phyloP scores from a whole-genome alignment of 805 yeast genomes.

The Cyberlindnera nakhonratchasimensis region DNA sequence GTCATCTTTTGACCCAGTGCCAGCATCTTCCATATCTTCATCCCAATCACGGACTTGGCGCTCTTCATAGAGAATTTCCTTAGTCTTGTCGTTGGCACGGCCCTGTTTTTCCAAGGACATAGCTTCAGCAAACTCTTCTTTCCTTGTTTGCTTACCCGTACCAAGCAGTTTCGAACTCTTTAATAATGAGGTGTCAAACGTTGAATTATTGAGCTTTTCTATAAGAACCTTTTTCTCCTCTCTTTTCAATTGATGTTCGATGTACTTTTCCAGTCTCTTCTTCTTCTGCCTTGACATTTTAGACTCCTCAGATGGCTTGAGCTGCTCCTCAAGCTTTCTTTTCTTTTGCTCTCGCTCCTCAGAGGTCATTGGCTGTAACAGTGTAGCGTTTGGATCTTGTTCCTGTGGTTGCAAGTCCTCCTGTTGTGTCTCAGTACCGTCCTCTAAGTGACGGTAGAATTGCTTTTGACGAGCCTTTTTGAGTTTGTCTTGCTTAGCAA shows the following conservation, averaged over 20 bases:
- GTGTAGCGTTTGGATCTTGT: constrained; percentile 55
- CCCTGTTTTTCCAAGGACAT: constrained; percentile 70
- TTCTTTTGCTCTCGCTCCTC: constrained; percentile 64
- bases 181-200: constrained; percentile 65
- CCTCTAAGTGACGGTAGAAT: constrained; percentile 48
- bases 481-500: constrained; percentile 71
- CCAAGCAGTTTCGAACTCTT: constrained; percentile 79
- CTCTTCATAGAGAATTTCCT: constrained; percentile 66
- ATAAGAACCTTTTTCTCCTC: constrained; percentile 81
- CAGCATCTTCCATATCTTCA: constrained; percentile 33
- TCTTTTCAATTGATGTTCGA: constrained; percentile 82
- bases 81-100: constrained; percentile 57
- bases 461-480: constrained; percentile 68
- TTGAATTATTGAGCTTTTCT: constrained; percentile 60
- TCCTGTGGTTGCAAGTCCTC: constrained; percentile 18
- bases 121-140: constrained; percentile 73
- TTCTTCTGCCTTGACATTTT: constrained; percentile 68
- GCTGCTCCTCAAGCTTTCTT: constrained; percentile 55
- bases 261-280: constrained; percentile 85
- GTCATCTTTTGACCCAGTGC: constrained; percentile 22
- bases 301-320: constrained; percentile 57
- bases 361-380: constrained; percentile 57
- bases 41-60: constrained; percentile 63
- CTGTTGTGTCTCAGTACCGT: constrained; percentile 31
- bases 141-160: constrained; percentile 61